Conservation (phyloP, 345 rosid species). For the Cardiospermum halicacabum region DNA sequence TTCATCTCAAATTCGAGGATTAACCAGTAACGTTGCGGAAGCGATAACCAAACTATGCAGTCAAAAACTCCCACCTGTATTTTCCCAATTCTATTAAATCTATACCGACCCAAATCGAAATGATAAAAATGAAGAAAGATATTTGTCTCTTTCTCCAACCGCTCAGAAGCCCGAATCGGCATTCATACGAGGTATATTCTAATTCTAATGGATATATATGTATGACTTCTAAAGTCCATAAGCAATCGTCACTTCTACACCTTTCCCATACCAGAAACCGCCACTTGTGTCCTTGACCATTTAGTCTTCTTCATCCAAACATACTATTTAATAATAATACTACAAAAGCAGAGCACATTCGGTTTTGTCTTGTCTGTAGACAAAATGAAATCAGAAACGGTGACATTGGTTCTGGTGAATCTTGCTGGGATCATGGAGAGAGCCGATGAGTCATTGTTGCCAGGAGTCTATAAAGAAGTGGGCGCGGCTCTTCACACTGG, state of each 20-base stretch:
- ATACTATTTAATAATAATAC: not conserved
- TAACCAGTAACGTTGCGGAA: too few relatives aligned
- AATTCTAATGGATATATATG: not conserved
- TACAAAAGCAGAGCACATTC: not conserved
- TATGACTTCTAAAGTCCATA: not conserved
- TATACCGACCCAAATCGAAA: too few relatives aligned
- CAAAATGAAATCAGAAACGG: conserved; percentile 53
- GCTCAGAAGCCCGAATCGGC: not conserved
- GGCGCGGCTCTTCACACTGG: conserved; percentile 77
- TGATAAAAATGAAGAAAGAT: too few relatives aligned
- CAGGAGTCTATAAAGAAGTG: conserved; percentile 91
- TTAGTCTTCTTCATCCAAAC: not conserved
- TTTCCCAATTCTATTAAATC: too few relatives aligned
- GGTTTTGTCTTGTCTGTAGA: too few relatives aligned
- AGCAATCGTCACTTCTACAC: not conserved
- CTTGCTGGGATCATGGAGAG: conserved; percentile 87
- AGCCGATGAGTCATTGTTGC: conserved; percentile 85
- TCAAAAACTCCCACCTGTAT: too few relatives aligned
- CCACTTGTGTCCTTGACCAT: conserved; percentile 4
- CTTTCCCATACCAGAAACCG: not conserved
- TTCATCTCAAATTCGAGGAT: too few relatives aligned
- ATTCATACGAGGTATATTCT: not conserved
- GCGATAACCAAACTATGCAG: too few relatives aligned
- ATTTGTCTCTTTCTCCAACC: too few relatives aligned
- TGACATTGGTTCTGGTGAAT: conserved; percentile 74